Base-by-base conservation (phyloP, 148 eudicot species). In the Vaccinium macrocarpon region DNA sequence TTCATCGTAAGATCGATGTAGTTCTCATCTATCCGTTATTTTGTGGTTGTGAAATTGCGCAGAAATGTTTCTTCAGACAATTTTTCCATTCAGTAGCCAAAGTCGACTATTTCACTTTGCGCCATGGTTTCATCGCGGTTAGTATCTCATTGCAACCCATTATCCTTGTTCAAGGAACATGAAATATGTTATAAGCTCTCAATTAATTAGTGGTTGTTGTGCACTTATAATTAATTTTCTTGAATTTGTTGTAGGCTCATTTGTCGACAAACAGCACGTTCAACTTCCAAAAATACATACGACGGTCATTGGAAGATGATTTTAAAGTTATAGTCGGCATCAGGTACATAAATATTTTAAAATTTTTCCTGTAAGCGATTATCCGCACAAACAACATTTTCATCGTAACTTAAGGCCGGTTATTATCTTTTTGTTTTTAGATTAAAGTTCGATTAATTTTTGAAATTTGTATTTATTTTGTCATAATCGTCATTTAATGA, bases 61-160 rank as follows among this genome's bases (percentile, higher is more conserved):
- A 88, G 90, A 88, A 82, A 90, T 88, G 92, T 80, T 90, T 88
- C 73, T 85, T 87, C 59, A 64, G 92, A 32, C 90, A 90, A 85
- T 90, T 90, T 82, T 88, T 90, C 84, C 25, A 80, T 19, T 88
- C 90, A 11, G 90, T 88, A 0, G 90, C 88, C 6, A 87, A 87
- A 82, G 86, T 87, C 61, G 92, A 88, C 82, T 88, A 88, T 75
- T 82, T 90, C 83, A 90, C 90, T 1, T 57, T 90, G 52, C 90
- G 90, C 19, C 92, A 88, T 74, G 92, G 89, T 14, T 90, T 90
- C 80, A 86, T 90, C 55, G 71, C 89, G 85, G 92, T 90, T 23
- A 82, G 92, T 80, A 8, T 80, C 23, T 50, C 5, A 7, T 2
- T n/a, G 14, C 70, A 35, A 35, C 38, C 38, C 68, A 9, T 62